Percentiles rank a stretch among this genome's conserved stretches.
Conservation (phyloP, 2,329 filamentous ascomycete genomes). For the Dothiorella sarmentorum region DNA sequence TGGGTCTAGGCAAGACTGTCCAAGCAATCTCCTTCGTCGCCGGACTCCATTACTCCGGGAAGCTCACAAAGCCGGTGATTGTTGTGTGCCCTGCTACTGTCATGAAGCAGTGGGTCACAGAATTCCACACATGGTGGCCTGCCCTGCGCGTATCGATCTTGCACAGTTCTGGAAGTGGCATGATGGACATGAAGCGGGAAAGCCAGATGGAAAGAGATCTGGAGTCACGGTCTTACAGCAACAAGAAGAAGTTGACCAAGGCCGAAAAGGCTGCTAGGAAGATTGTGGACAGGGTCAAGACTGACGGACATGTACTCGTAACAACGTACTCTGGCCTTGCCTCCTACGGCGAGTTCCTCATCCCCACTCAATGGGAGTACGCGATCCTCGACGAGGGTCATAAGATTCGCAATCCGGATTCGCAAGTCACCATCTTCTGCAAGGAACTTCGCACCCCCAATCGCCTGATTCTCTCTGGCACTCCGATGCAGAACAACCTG, state of each 20-base stretch:
- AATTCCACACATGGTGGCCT: constrained; percentile 99
- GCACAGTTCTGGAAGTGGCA: constrained; percentile 92
- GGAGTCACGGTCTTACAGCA: constrained; percentile 33
- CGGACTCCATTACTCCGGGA: constrained; percentile 86
- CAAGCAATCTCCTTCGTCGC: constrained; percentile 80
- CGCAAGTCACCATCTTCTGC: constrained; percentile 89
- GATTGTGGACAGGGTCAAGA: constrained; percentile 77
- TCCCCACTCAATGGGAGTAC: constrained; percentile 85
- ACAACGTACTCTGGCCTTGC: constrained; percentile 97
- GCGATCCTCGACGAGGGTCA: constrained; percentile 95
- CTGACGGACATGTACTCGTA: constrained; percentile 86
- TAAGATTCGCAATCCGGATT: constrained; percentile 96
- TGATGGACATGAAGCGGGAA: constrained; percentile 72
- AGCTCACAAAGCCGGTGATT: constrained; percentile 78
- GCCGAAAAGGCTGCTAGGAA: constrained; percentile 68
- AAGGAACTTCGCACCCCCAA: constrained; percentile 90
- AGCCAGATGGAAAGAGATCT: constrained; percentile 60
- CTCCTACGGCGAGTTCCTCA: constrained; percentile 78
- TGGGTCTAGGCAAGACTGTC: constrained; percentile 96
- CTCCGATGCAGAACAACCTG: constrained; percentile 96
- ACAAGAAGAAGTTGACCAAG: constrained; percentile 42
- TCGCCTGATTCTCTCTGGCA: constrained; percentile 89
- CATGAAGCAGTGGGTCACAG: constrained; percentile 95
- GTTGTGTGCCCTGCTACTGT: constrained; percentile 93
- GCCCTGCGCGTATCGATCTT: constrained; percentile 92